Evolutionary conservation across 148 eudicot species (phyloP).

Genomic region (Chenopodium quinoa): DNA sequence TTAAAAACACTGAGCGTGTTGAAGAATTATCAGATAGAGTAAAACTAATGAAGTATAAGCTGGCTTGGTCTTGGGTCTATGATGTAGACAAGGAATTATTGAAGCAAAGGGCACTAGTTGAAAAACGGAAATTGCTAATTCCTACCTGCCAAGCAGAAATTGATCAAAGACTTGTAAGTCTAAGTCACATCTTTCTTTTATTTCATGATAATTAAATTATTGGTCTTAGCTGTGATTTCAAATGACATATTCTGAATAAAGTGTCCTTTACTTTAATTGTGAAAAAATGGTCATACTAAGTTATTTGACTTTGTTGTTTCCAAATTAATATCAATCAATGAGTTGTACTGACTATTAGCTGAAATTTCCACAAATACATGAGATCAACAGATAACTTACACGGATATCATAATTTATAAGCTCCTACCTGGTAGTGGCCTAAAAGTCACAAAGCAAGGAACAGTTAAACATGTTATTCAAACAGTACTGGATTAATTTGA

Average conservation of each 20-base stretch:
- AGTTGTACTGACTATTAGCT: too few relatives aligned
- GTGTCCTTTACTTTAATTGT: background rate
- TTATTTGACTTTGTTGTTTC: background rate
- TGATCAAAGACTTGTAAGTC: slow-evolving; percentile 54
- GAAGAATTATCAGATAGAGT: slow-evolving; percentile 73
- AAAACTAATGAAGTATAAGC: slow-evolving; percentile 64
- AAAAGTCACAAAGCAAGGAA: too few relatives aligned
- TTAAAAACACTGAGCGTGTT: slow-evolving; percentile 75
- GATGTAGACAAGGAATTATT: slow-evolving; percentile 55
- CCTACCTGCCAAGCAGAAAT: slow-evolving; percentile 61
- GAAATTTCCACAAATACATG: too few relatives aligned
- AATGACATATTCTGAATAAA: background rate
- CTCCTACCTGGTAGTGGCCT: too few relatives aligned
- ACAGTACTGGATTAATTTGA: too few relatives aligned
- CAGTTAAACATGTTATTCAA: too few relatives aligned
- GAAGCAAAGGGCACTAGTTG: slow-evolving; percentile 45
- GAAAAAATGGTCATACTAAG: background rate
- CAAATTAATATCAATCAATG: background rate
- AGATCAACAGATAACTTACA: too few relatives aligned
- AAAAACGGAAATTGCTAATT: slow-evolving; percentile 49
- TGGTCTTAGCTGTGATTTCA: too few relatives aligned
- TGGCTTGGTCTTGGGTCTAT: slow-evolving; percentile 95
- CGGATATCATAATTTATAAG: too few relatives aligned
- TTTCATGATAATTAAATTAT: background rate
- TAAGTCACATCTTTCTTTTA: background rate